Conservation (phyloP, 345 rosid species). For the Viola odorata region DNA sequence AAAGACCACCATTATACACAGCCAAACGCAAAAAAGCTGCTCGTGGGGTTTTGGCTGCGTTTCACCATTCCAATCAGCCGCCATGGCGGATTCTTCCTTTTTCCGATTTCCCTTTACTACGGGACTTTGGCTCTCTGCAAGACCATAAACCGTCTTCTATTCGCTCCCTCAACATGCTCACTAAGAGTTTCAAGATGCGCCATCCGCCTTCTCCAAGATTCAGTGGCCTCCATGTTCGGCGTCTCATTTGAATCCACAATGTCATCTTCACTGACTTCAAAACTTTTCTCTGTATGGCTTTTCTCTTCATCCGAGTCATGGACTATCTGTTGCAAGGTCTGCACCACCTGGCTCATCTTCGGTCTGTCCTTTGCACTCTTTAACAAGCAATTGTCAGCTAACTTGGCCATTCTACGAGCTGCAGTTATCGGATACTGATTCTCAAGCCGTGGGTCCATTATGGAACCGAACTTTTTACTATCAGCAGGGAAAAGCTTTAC, state of each 20-base stretch:
- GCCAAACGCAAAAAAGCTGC: too few species aligned
- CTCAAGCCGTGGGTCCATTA: constrained; percentile 64
- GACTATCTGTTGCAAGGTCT: constrained; percentile 44
- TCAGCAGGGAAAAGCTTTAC: constrained; percentile 63
- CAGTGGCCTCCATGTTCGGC: constrained; percentile 18
- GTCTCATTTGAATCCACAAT: constrained; percentile 14
- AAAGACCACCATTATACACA: too few species aligned
- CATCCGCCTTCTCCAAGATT: constrained; percentile 60
- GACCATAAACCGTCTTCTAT: constrained; percentile 42
- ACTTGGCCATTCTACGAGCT: constrained; percentile 56
- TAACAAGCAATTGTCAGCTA: constrained; percentile 64
- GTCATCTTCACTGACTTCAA: constrained; percentile 17
- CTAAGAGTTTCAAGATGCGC: constrained; percentile 46
- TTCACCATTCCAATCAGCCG: too few species aligned
- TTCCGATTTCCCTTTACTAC: too few species aligned
- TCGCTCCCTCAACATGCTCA: constrained; percentile 38
- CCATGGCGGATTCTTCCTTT: neutral
- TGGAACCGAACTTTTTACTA: constrained; percentile 47
- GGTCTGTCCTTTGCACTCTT: constrained; percentile 71
- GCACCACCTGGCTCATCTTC: constrained; percentile 55
- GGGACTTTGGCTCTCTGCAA: constrained; percentile 47
- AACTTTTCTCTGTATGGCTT: constrained; percentile 7
- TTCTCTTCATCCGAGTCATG: constrained; percentile 28
- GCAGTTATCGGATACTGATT: constrained; percentile 41
- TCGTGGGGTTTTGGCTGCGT: too few species aligned